Conservation (phyloP, 768 basidiomycete genomes). For the Goffeauzyma gilvescens region DNA sequence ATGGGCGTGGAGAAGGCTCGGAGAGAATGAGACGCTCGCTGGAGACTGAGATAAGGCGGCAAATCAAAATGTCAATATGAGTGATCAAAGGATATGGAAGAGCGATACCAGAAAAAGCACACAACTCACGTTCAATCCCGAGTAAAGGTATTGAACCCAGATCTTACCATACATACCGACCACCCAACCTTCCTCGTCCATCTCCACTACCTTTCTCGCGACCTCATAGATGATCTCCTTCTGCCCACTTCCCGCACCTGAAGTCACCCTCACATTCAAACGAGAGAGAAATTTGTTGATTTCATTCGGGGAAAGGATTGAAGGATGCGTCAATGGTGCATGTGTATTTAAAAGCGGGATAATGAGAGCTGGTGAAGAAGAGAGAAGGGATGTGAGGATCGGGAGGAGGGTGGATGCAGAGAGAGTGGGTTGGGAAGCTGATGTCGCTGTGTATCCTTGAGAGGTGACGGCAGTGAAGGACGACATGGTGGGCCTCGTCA, state of each 20-base stretch:
- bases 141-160: conserved; percentile 12
- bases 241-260: conserved; percentile 3
- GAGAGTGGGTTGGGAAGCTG: too few species aligned
- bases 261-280: conserved; percentile 7
- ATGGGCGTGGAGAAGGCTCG: not conserved
- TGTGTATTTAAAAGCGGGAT: conserved; percentile 15
- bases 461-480: too few species aligned
- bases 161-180: conserved; percentile 17
- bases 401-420: conserved; percentile 1
- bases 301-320: conserved; percentile 6
- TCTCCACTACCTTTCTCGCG: conserved; percentile 10
- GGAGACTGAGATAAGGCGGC: too few species aligned
- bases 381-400: not conserved
- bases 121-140: conserved; percentile 6
- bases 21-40: too few species aligned
- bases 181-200: conserved; percentile 21
- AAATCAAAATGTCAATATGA: too few species aligned
- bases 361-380: not conserved
- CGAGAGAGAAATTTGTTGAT: conserved; percentile 11
- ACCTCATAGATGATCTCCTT: conserved; percentile 8
- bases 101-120: too few species aligned
- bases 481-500: too few species aligned
- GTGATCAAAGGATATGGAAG: too few species aligned
- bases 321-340: conserved; percentile 14
- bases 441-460: too few species aligned